Base-by-base conservation (phyloP, 2,329 filamentous ascomycete species). In the Phialocephala sp. region DNA sequence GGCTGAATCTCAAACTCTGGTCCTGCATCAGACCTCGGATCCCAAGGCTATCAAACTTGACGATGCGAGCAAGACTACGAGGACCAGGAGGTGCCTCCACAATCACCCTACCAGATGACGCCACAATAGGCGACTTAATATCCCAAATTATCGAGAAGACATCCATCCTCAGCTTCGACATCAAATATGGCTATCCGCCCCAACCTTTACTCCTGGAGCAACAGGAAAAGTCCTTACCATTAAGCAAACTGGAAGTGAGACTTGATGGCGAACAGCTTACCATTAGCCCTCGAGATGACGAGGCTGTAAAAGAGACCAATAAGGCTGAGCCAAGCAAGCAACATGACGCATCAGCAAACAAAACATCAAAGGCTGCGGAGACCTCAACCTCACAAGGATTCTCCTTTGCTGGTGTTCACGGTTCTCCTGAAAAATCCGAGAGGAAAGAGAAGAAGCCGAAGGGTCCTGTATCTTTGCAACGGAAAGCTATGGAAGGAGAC, bases 171-270 rank as follows among this genome's bases (percentile, higher is more conserved):
- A 81, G 83, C 15, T 93, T 94, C 74, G 86, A 91, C 52, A 81
- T 97, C 68, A 97, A 95, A 81, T 92, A 90, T 79, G 93, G 93
- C 41, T 97, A 91, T 73, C 94, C 94, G 0, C 89, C 92, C 27
- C 88, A 89, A 74, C 82, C 87, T 0, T 83, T 98, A 18, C 83
- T 87, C 41, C 80, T 90, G 11, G 83, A 85, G 36, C 82, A 86
- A 65, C 76, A 79, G 69, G 74, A 77, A 24, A 68, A 59, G 20
- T 67, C 76, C 37, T 84, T 79, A 68, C 80, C 73, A 68, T 84
- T 86, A 72, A 81, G 76, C 36, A 83, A 88, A 62, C 81, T 88
- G 1, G 86, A 84, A 9, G 77, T 90, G 62, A 87, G 86, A 60
- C 80, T 92, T 24, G 84, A 91, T 73, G 89, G 89, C 47, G 88